phyloP scores from a whole-genome alignment of 768 basidiomycete genomes.

The Lepiota venenata region DNA sequence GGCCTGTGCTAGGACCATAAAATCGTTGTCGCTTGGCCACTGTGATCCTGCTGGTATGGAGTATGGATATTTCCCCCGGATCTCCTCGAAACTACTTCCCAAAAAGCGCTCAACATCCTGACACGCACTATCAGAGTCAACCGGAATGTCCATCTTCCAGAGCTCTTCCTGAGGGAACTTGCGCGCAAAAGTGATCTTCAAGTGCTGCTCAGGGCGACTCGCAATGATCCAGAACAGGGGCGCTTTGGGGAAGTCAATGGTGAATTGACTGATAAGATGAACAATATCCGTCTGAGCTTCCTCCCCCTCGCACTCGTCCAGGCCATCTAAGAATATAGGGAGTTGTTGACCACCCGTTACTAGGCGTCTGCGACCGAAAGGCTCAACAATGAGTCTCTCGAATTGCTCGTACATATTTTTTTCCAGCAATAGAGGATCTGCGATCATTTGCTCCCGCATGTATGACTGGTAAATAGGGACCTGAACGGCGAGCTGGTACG shows the following conservation, averaged over 20 bases:
- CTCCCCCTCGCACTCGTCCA: background rate
- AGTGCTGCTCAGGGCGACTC: background rate
- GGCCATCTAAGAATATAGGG: background rate
- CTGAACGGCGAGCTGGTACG: too few relatives aligned
- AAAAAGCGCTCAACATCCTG: constrained; percentile 2
- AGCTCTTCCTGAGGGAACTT: background rate
- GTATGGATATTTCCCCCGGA: background rate
- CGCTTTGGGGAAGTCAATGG: background rate
- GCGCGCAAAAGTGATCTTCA: background rate
- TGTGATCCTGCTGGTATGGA: background rate
- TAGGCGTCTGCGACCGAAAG: background rate
- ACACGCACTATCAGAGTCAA: constrained; percentile 3
- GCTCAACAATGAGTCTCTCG: background rate
- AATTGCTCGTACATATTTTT: background rate
- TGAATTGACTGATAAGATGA: background rate
- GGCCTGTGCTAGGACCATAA: background rate
- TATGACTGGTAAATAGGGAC: too few relatives aligned
- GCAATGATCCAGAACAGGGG: constrained; percentile 2
- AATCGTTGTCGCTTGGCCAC: constrained; percentile 1
- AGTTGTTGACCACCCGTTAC: background rate
- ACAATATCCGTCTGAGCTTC: background rate
- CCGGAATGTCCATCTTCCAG: background rate
- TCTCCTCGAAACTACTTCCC: background rate
- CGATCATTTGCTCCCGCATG: too few relatives aligned
- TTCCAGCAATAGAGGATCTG: too few relatives aligned